phyloP scores from a whole-genome alignment of 345 rosid genomes.

The Rhodomyrtus tomentosa region DNA sequence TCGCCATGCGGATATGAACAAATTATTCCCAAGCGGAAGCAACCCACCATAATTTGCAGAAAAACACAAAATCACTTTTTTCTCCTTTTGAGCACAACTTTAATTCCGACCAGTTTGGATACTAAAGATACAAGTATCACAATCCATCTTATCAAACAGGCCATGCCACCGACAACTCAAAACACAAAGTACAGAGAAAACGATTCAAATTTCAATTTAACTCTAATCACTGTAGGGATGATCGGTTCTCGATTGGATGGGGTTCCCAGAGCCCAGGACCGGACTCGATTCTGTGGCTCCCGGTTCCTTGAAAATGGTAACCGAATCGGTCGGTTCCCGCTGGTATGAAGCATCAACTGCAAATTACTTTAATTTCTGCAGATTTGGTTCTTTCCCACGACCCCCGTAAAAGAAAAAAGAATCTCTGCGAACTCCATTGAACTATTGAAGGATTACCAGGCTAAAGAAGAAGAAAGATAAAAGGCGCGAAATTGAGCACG shows the following conservation, averaged over 20 bases:
- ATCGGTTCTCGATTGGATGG: not conserved
- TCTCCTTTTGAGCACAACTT: not conserved
- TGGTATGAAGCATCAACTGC: not conserved
- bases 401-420: not conserved
- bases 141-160: not conserved
- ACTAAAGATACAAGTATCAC: not conserved
- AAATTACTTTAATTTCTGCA: not conserved
- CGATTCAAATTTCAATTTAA: not conserved
- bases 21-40: not conserved
- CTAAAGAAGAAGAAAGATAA: not conserved
- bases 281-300: not conserved
- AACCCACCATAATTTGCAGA: not conserved
- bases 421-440: not conserved
- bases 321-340: not conserved
- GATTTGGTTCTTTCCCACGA: not conserved
- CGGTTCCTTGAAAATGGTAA: not conserved
- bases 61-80: not conserved
- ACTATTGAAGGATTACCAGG: not conserved
- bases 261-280: not conserved
- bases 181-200: not conserved
- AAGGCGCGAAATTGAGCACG: conserved; percentile 2
- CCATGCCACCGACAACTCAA: not conserved
- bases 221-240: not conserved
- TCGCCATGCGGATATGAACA: not conserved
- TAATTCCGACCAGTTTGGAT: not conserved